phyloP scores from a whole-genome alignment of 129 eudicot genomes.

The Calendula officinalis region DNA sequence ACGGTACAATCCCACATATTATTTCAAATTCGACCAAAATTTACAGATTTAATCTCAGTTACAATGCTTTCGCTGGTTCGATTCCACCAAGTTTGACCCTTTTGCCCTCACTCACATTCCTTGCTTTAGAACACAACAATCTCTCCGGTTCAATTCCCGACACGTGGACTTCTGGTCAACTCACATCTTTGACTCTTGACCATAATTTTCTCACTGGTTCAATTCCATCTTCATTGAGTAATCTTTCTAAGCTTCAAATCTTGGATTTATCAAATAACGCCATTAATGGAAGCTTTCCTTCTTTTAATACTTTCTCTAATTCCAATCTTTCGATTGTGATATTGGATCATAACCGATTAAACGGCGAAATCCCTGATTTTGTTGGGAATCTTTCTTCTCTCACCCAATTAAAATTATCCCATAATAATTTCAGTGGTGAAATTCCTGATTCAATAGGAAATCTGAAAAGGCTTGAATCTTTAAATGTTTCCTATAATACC shows the following conservation, averaged over 20 bases:
- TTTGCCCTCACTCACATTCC: constrained; percentile 63
- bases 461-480: constrained; percentile 45
- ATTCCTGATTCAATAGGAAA: constrained; percentile 55
- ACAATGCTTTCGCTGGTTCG: constrained; percentile 60
- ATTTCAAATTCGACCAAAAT: constrained; percentile 62
- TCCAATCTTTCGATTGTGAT: constrained; percentile 45
- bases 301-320: constrained; percentile 12
- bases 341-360: constrained; percentile 48
- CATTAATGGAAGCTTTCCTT: constrained; percentile 64
- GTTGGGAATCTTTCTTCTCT: constrained; percentile 48
- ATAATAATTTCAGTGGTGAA: constrained; percentile 62
- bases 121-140: constrained; percentile 74
- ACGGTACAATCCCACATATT: constrained; percentile 59
- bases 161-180: constrained; percentile 49
- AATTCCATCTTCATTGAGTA: constrained; percentile 64
- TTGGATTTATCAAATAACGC: constrained; percentile 69
- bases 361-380: constrained; percentile 47
- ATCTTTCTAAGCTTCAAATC: constrained; percentile 42
- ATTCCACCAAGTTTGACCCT: constrained; percentile 52
- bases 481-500: constrained; percentile 64
- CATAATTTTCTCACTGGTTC: constrained; percentile 63
- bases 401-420: constrained; percentile 52
- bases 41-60: constrained; percentile 80
- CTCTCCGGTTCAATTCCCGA: constrained; percentile 76
- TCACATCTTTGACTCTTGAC: constrained; percentile 58